Evolutionary conservation across 192 early-diverging fungal species (phyloP), one percentile per base, ranked within the genome.

Genomic region (Coemansia erecta): DNA sequence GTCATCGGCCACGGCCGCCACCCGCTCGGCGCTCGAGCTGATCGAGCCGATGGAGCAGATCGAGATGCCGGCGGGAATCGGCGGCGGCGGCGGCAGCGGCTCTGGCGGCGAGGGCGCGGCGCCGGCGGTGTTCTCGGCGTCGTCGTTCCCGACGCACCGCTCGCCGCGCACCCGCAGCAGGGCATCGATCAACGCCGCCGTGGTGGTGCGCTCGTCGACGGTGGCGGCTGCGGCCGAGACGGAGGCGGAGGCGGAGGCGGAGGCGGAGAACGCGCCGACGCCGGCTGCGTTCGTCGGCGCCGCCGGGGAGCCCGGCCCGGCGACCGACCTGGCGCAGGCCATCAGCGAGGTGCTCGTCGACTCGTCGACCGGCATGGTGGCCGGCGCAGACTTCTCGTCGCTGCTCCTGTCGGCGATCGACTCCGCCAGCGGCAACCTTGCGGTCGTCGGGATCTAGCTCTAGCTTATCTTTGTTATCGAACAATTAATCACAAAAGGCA

Each of bases 361-460:
- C 17, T 55, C 58, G 8, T 19, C 49, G 2, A 42, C 53, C n/a
- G 60, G 55, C 3, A 13, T 55, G 8, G 68, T 53, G 0, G 64
- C 54, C 37, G 62, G 59, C 18, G 52, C 47, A 18, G 45, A 39
- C 1, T 65, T 78, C 28, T 62, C 75, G 19, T 39, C 69, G 15
- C 50, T 78, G 8, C 17, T 78, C 10, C 19, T 78, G 37, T 58
- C 56, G 2, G 69, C 61, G 4, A 67, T 72, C 17, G 55, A 64
- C 22, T 58, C 64, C 6, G 63, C 53, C 59, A 8, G 59, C 39
- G 66, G 62, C 0, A 55, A 72, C 41, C 41, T 72, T 40, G 54
- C 75, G 21, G 59, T 78, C 0, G 35, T 72, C 24, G 58, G 52
- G 15, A 49, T 66, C 33, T 73, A 56, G 2, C n/a, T 19, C 8